phyloP scores from a whole-genome alignment of 2,329 filamentous ascomycete genomes.

The Aspergillus novoparasiticus region DNA sequence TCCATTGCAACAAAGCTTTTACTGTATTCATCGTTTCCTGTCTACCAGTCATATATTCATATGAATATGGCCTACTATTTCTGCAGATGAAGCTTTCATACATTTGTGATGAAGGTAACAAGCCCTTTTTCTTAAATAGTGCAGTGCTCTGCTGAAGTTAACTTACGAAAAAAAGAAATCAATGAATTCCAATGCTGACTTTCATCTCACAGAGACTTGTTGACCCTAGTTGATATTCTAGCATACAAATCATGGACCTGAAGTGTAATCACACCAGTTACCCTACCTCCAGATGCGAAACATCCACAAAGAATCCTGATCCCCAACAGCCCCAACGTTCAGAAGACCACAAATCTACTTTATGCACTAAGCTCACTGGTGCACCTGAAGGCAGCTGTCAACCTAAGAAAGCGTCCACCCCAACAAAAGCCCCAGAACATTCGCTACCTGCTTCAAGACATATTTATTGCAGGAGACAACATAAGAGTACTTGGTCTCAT shows the following conservation, averaged over 20 bases:
- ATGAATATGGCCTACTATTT: neutral
- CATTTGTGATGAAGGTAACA: neutral
- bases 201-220: neutral
- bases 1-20: neutral
- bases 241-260: neutral
- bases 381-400: neutral
- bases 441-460: neutral
- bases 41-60: neutral
- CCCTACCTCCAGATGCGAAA: neutral
- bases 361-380: neutral
- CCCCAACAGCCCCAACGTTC: neutral
- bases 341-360: neutral
- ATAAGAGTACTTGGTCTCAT: neutral
- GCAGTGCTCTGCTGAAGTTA: neutral
- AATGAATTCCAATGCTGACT: neutral
- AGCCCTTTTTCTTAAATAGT: neutral
- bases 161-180: too few relatives aligned
- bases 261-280: neutral
- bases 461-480: neutral
- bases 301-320: neutral
- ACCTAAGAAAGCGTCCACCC: neutral
- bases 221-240: neutral
- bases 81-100: neutral
- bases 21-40: neutral
- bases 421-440: neutral